Conservation (phyloP, 805 yeast genomes). For the Ogataea paradorogensis region DNA sequence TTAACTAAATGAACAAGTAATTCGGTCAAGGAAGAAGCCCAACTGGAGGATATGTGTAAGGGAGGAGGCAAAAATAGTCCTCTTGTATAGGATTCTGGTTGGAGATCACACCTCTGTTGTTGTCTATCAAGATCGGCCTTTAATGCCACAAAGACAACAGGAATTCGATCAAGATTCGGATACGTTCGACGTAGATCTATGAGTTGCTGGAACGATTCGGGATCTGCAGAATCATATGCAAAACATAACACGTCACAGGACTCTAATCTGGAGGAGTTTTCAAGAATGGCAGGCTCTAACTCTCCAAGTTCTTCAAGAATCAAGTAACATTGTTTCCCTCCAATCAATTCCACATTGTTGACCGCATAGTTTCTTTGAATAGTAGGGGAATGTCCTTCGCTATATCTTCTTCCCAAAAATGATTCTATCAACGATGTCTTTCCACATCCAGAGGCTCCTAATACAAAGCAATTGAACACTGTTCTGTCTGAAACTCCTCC, state of each 20-base stretch:
- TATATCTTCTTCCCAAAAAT: constrained; percentile 70
- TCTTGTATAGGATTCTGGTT: constrained; percentile 84
- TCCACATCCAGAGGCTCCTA: constrained; percentile 87
- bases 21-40: constrained; percentile 86
- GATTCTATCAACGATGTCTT: constrained; percentile 81
- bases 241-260: constrained; percentile 90
- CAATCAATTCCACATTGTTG: constrained; percentile 87
- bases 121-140: constrained; percentile 96
- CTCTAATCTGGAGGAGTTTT: constrained; percentile 62
- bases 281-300: constrained; percentile 76
- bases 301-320: constrained; percentile 90
- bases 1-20: constrained; percentile 83
- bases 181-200: constrained; percentile 65
- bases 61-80: constrained; percentile 72
- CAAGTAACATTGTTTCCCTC: constrained; percentile 93
- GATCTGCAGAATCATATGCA: constrained; percentile 92
- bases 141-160: constrained; percentile 83
- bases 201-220: constrained; percentile 85
- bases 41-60: constrained; percentile 81
- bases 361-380: constrained; percentile 79
- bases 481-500: constrained; percentile 76
- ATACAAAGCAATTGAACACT: constrained; percentile 83
- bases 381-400: constrained; percentile 76
- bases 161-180: constrained; percentile 60
- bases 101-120: constrained; percentile 81